These are phyloP conservation scores for Coniochaeta prunicola DNA, from an alignment of 2,329 filamentous ascomycete species.

Conservation along the genomic window DNA sequence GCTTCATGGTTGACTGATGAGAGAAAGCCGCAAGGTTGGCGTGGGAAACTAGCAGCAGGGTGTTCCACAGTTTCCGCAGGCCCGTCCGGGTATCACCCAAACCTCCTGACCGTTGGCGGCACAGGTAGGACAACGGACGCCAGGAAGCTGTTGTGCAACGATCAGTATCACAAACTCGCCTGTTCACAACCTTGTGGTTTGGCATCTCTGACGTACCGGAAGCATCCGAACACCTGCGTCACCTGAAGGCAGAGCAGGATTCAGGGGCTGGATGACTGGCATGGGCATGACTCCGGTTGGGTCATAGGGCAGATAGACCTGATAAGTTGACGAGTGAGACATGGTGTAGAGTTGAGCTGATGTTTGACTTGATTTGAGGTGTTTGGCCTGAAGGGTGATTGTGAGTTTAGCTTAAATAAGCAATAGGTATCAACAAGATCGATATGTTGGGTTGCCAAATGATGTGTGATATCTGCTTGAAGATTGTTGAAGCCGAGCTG, in stretches of 20 bases:
- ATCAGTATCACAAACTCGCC: background rate
- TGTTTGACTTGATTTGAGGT: background rate
- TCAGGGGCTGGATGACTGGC: slow-evolving; percentile 1
- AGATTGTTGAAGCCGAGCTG: background rate
- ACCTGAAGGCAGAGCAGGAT: slow-evolving; percentile 6
- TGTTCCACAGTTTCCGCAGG: slow-evolving; percentile 44
- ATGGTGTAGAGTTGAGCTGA: background rate
- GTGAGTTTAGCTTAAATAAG: background rate
- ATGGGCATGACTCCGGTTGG: background rate
- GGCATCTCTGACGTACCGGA: slow-evolving; percentile 8
- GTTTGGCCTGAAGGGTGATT: background rate
- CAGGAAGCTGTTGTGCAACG: slow-evolving; percentile 29
- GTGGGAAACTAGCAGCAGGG: slow-evolving; percentile 23
- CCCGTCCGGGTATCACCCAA: slow-evolving; percentile 48
- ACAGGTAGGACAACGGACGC: slow-evolving; percentile 46
- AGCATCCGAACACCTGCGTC: slow-evolving; percentile 8
- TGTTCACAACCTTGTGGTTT: background rate
- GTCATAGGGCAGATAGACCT: background rate
- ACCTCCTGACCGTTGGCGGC: slow-evolving; percentile 40
- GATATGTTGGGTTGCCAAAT: background rate
- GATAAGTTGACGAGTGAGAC: background rate
- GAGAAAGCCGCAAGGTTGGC: background rate
- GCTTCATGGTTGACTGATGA: background rate
- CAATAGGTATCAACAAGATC: background rate
- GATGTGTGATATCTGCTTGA: background rate